Conservation (phyloP, 768 basidiomycete species). For the Rhodocollybia butyracea region DNA sequence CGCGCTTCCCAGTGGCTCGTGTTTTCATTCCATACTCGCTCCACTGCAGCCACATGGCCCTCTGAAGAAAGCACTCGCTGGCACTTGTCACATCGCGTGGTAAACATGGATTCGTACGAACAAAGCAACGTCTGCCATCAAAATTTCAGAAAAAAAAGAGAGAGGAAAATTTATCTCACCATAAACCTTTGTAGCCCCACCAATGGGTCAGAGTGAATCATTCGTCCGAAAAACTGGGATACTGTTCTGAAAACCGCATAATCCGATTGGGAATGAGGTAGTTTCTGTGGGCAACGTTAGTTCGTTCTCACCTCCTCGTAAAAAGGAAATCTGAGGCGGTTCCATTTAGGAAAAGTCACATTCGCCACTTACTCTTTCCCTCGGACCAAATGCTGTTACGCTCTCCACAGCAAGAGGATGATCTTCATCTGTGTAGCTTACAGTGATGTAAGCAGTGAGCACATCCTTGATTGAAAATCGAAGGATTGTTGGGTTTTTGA, state of each 20-base stretch:
- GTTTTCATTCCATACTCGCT: constrained; percentile 45
- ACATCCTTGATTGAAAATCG: constrained; percentile 66
- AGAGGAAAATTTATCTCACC: constrained; percentile 30
- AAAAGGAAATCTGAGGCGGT: background rate
- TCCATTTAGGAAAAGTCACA: too few relatives aligned
- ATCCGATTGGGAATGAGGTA: constrained; percentile 66
- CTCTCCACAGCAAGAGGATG: constrained; percentile 52
- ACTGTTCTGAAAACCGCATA: constrained; percentile 62
- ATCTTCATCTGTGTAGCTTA: constrained; percentile 33
- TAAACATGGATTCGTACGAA: constrained; percentile 60
- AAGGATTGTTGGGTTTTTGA: constrained; percentile 37
- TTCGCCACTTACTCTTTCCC: constrained; percentile 55
- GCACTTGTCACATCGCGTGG: constrained; percentile 57
- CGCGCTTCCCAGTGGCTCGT: constrained; percentile 44
- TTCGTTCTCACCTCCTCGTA: constrained; percentile 1
- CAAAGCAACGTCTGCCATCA: constrained; percentile 43
- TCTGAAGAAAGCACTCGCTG: constrained; percentile 65
- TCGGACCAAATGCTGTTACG: constrained; percentile 67
- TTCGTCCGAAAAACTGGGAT: constrained; percentile 62
- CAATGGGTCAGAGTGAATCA: constrained; percentile 51
- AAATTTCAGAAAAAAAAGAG: background rate
- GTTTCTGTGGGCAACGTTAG: constrained; percentile 41
- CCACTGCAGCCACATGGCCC: constrained; percentile 71
- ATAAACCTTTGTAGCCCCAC: constrained; percentile 53
- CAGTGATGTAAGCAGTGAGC: constrained; percentile 59